Percentiles rank a stretch among this genome's conserved stretches.
These are phyloP conservation scores for Ustilago sp. DNA, from an alignment of 1,284 basidiomycete species.

Conservation along the genomic window DNA sequence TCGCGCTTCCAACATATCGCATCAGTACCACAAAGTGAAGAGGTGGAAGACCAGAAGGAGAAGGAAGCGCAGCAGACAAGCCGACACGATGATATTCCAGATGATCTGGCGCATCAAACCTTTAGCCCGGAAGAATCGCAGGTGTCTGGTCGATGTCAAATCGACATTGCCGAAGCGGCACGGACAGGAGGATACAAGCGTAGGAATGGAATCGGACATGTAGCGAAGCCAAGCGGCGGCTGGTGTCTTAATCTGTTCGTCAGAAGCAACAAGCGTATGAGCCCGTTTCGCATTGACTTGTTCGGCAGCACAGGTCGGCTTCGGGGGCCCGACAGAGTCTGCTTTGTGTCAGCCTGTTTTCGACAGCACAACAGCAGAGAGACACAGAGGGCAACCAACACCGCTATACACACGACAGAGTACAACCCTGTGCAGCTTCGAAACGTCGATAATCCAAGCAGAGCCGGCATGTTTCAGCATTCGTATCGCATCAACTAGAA, in stretches of 20 bases:
- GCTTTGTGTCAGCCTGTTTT: not conserved
- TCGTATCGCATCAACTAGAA: not conserved
- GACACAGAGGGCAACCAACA: not conserved
- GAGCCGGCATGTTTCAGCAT: not conserved
- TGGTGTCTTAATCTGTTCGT: not conserved
- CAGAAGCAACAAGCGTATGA: not conserved
- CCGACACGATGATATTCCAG: not conserved
- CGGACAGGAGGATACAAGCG: no score
- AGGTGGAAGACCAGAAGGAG: not conserved
- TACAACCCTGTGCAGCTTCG: conserved; percentile 19
- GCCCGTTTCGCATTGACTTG: not conserved
- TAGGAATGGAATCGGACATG: no score
- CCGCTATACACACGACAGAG: not conserved
- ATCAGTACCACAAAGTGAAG: not conserved
- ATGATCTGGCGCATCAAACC: not conserved
- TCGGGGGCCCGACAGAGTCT: no score
- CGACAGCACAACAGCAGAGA: not conserved
- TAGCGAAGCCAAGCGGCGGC: not conserved
- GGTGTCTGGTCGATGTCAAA: no score
- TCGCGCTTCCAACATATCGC: not conserved
- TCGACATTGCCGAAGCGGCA: no score
- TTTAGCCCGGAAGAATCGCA: no score
- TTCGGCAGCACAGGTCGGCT: not conserved
- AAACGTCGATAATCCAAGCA: conserved; percentile 7
- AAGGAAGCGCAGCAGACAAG: not conserved